Base-by-base conservation (phyloP, 1,284 basidiomycete genomes). In the Rhodotorula sp. region DNA sequence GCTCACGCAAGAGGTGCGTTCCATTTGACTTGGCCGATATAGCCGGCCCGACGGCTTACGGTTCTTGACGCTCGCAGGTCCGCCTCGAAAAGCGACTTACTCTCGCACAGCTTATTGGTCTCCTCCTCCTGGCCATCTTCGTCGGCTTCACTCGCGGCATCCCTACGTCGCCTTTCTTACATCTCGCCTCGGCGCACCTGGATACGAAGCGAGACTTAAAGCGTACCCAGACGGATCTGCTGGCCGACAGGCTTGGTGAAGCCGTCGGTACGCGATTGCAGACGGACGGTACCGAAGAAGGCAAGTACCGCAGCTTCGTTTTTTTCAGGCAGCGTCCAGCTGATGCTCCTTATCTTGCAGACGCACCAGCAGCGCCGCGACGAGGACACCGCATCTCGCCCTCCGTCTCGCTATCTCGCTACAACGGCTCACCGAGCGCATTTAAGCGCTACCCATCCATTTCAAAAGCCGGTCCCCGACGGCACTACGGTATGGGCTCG, bases 121-220 rank as follows among this genome's bases (percentile, higher is more conserved):
- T 94, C 2, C 83, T 93, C 3, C 85, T 86, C 0, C 87, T 94
- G 2, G 84, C 94, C 34, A 83, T 93, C 16, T 92, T 94, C 79
- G 88, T 94, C 80, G 87, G 87, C 11, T 82, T 94, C 62, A 94
- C 92, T 4, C 86, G 92, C 11, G 90, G 91, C 1, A 89, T 89
- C 0, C 81, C 76, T 2, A 76, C 68, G 0, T 67, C 71, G 4
- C 76, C 76, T 0, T 70, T 77, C 62, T 52, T 75, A 1, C 71
- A 72, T 20, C 48, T 74, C 55, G 68, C 62, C 0, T 31, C 59
- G 4, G 18, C 59, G 20, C 40, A 31, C 2, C 9, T 52, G 4
- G n/a, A 55, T 31, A 4, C 34, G 10, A 18, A 30, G 10, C 24
- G 30, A 7, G 50, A 64, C 50, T 34, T 31, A 5, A 56, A 44